Conservation (phyloP, 305 asterid genomes). For the Rubia tinctorum region DNA sequence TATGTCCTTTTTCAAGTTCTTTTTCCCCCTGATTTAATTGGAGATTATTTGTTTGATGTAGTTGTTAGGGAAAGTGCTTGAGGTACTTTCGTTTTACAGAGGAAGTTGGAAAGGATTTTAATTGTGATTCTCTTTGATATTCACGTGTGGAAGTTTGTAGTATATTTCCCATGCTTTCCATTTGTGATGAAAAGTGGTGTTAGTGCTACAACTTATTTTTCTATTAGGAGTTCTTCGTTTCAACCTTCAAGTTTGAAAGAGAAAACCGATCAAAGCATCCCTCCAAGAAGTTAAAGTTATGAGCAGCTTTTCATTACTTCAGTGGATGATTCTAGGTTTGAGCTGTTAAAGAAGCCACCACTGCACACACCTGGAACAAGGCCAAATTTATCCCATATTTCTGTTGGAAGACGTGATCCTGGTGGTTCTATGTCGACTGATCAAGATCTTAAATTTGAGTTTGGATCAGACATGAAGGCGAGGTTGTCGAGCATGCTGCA, state of each 20-base stretch:
- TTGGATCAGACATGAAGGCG: too few species aligned
- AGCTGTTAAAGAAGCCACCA: conserved; percentile 35
- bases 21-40: too few species aligned
- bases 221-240: conserved; percentile 11
- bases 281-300: conserved; percentile 32
- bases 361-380: conserved; percentile 31
- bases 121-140: conserved; percentile 59
- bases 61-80: too few species aligned
- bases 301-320: conserved; percentile 35
- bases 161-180: conserved; percentile 31
- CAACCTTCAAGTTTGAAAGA: conserved; percentile 16
- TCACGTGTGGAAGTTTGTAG: conserved; percentile 47
- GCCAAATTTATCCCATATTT: conserved; percentile 52
- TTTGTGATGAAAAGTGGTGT: conserved; percentile 31
- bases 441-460: too few species aligned
- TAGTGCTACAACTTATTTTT: conserved; percentile 20
- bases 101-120: conserved; percentile 53
- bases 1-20: too few species aligned
- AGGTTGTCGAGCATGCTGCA: conserved; percentile 34
- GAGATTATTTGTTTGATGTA: too few species aligned
- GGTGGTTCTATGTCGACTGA: too few species aligned
- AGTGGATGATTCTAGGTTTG: conserved; percentile 27
- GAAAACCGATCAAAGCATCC: conserved; percentile 31
- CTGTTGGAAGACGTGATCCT: too few species aligned
- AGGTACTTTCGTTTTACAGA: conserved; percentile 78